Evolutionary conservation across 495 filamentous ascomycete species (phyloP), one percentile per base, ranked within the genome.

Genomic region (Xylaria acuta): DNA sequence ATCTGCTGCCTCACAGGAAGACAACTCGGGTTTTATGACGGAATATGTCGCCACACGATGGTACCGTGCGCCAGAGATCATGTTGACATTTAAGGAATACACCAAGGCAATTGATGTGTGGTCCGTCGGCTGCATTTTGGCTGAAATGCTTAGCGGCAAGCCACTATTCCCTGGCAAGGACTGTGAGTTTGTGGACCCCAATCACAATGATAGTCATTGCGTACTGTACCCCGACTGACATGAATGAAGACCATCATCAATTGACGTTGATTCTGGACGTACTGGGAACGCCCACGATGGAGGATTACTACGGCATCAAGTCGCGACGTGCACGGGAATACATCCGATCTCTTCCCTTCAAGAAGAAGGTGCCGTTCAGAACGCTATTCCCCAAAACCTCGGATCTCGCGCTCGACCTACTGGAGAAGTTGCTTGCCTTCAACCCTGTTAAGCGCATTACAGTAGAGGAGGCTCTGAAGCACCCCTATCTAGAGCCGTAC

Each of bases 1-100:
- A 79, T 98, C 91, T 69, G 97, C 93, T 59, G 95, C 92, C 47
- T 97, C 92, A 67, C 96, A 92, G 75, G 97, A 98, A 76, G 97
- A 99, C 81, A 99, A 99, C 84, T 97, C 96, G 9, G 97, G 97
- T 36, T 99, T 98, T 88, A 99, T 99, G 97, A 99, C 97, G 20
- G 97, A 99, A 93, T 99, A 99, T 80, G 97, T 99, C 67, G 97
- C 97, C 59, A 99, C 97, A 67, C 89, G 97, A 78, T 99, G 97
- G 97, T 99, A 99, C 82, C 92, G 97, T 80, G 96, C 97, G 2
- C 97, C 97, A 62, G 97, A 99, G 83, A 99, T 99, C 82, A 99
- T 99, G 97, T 91, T 99, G 86, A 98, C 95, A 60, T 99, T 99
- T 89, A 98, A 99, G 86, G 96, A 98, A 84, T 98, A 99, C 84